Base-by-base conservation (phyloP, 1,139 yeast genomes). In the Dujonia santamariae region DNA sequence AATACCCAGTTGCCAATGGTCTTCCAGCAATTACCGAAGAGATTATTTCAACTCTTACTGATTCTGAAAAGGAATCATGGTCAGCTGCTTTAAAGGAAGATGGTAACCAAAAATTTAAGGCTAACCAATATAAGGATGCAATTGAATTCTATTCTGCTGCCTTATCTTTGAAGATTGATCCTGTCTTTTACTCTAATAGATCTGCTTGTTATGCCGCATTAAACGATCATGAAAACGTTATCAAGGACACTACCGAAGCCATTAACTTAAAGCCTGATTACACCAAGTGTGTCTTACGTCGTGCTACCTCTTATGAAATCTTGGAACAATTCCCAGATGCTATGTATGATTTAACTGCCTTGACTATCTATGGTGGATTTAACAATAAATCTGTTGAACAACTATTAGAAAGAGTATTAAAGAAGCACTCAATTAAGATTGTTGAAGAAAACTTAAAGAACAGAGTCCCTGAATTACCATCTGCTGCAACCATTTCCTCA, bases 191-290 rank as follows among this genome's bases (percentile, higher is more conserved):
- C 65, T 87, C 97, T 42, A 90, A 90, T 68, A 78, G 96, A 63
- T 88, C 97, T 18, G 98, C 98, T 14, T 92, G 97, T 64, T 86
- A 85, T 62, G 85, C 88, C 37, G 86, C 95, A 14, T 69, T 85
- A 47, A 77, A 80, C 41, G 78, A 88, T 45, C 80, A 77, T 54
- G 86, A 85, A 48, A 81, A 86, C 53, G 96, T 88, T 30, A 75
- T 94, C 45, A 85, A 80, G 48, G 96, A 87, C 58, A 83, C 96
- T 39, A 78, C 96, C 20, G 77, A 73, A 44, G 98, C 98, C 26
- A 74, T 94, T 50, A 75, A 78, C 47, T 63, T 90, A 51, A 85
- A 88, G 58, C 96, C 95, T 12, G 92, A 84, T 54, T 92, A 94
- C 63, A 71, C 87, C 50, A 92, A 94, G 69, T 94, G 97, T 61